Evolutionary conservation across 768 basidiomycete species (phyloP), one percentile per base, ranked within the genome.

Genomic region (Neoboletus magnificus): DNA sequence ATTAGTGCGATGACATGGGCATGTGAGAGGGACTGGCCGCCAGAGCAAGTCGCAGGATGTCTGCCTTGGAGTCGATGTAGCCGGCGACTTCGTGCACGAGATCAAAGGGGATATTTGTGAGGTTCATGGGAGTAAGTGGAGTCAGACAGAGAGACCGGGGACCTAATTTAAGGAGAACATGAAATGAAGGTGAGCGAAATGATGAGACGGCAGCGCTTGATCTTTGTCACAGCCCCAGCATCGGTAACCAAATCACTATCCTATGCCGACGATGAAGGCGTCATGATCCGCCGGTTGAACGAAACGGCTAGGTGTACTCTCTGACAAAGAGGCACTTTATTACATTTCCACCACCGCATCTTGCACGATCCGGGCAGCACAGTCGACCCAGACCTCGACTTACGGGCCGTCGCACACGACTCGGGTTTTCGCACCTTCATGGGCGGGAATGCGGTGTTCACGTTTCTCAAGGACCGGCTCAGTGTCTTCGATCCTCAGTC

Each of bases 51-150:
- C 77, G 82, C 41, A 87, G 72, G 20, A 86, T 53, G 66, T 89
- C 85, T 4, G 74, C 64, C 43, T 76, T 79, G 33, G 73, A 77
- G 36, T 80, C 73, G 41, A 89, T 69, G 63, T 78, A 77, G 25
- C 68, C 67, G 1, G 86, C 81, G 48, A 90, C 79, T 66, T 89
- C 86, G 42, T 88, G 79, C 41, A 89, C 74, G 43, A 90, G 66
- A 67, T 91, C 89, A 32, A 76, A 76, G 0, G 87, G 88, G 15
- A 76, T 54, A 6, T 18, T 52, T 22, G 59, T 30, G 36, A 71
- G 50, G 12, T 50, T 48, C 65, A 66, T 67, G 52, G 51, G 40
- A 48, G 20, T 1, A n/a, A 16, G n/a, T 12, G 45, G 30, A 2
- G 11, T 20, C 6, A n/a, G 3, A 29, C 0, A 27, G 16, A 33